Evolutionary conservation across 495 filamentous ascomycete genomes (phyloP), one percentile per base, ranked within the genome.

Genomic region (Collariella sp.): DNA sequence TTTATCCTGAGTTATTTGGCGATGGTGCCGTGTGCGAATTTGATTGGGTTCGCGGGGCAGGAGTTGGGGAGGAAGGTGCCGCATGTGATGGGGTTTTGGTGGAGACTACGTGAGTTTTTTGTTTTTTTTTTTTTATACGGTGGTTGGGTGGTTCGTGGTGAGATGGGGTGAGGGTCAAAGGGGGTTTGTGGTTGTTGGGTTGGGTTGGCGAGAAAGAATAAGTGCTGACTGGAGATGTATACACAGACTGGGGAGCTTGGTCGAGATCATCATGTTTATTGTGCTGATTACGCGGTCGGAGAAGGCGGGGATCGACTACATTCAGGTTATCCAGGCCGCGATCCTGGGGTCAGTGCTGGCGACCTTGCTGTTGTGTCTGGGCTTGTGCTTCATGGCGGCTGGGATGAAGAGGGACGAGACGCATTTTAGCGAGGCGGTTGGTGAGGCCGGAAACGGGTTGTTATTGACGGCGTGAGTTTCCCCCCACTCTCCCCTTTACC

Each of bases 1-100:
- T 77, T 76, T 45, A 65, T 66, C 22, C 62, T 76, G 5, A 56
- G 67, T 7, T 77, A 77, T 40, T 69, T 79, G 38, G 74, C 77
- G 50, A 96, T 97, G 84, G 79, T 96, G 5, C 91, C 90, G 3
- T 83, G 84, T 29, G 91, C 90, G 42, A 96, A 96, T 59, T 67
- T 95, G 46, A 76, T 95, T 24, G 88, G 88, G 0, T 96, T 96
- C 63, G 85, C 86, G 6, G 86, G 87, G 6, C 82, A 87, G 59
- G 86, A 94, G 64, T 68, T 95, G 55, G 84, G 86, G 1, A 77
- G 85, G 56, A 93, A 93, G 66, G 63, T 94, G 26, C 84, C 85
- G 16, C 86, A 86, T 62, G 86, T 91, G 19, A 57, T 85, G 24
- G 89, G 89, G 78, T 95, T 16, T 67, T 96, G 45, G 57, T 86